Base-by-base conservation (phyloP, 192 early-diverging fungal species). In the Geranomyces variabilis region DNA sequence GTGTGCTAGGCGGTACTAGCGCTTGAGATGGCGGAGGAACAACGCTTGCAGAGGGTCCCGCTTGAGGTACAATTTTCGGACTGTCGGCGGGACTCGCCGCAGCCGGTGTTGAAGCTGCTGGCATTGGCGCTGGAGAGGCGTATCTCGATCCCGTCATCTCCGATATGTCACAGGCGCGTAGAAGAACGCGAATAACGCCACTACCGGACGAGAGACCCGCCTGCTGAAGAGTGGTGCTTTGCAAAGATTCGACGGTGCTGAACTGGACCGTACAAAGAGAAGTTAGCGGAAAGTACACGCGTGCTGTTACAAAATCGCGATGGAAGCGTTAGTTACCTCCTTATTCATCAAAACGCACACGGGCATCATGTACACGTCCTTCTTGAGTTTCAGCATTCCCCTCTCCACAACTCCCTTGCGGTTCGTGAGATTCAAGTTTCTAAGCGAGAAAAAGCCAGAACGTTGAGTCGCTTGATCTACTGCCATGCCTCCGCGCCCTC, bases 171-270 rank as follows among this genome's bases (percentile, higher is more conserved):
- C 84, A 78, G 46, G 80, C 81, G 59, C 78, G 75, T 74, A 90
- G 91, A 58, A 91, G 80, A 53, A 96, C 73, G 19, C 93, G 84
- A 68, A 94, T 80, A 36, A 90, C 79, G 8, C 83, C 82, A 68
- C 86, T 90, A 44, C 92, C 93, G 41, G 83, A 79, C 3, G 81
- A 76, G 19, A 94, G 70, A 14, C 93, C 94, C 28, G 87, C 84
- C 34, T 85, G 81, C 31, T 86, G 81, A 9, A 96, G 74, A 48
- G 91, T 90, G 0, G 91, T 93, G 7, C 77, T 72, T 73, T 90
- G 84, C 67, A 96, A 75, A 28, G 72, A 70, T 17, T 79, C 70
- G 49, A 88, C 84, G 0, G 87, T 81, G 0, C 83, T 63, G 63
- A 85, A 90, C 82, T 93, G 77, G 31, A 17, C 2, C 6, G 51